Evolutionary conservation across 2,329 filamentous ascomycete species (phyloP).

Genomic region (Albifimbria verrucaria): DNA sequence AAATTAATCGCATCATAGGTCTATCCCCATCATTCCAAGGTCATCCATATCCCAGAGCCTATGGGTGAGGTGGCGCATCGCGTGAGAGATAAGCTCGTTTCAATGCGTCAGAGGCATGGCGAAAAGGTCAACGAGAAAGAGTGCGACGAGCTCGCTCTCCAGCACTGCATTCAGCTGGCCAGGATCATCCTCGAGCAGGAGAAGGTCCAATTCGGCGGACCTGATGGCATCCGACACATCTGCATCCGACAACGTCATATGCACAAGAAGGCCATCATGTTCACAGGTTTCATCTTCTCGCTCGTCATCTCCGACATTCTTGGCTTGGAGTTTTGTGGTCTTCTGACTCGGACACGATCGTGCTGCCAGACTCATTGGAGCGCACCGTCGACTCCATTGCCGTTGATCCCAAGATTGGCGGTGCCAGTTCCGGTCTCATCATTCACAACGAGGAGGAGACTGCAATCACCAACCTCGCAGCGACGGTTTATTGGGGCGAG

Average conservation of each 20-base stretch:
- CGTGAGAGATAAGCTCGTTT: conserved; percentile 11
- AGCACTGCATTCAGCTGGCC: conserved; percentile 18
- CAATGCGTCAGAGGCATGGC: conserved; percentile 9
- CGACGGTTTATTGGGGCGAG: conserved; percentile 21
- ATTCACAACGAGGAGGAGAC: conserved; percentile 19
- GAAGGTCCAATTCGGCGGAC: conserved; percentile 12
- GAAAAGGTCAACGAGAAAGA: conserved; percentile 10
- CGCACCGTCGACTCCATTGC: conserved; percentile 17
- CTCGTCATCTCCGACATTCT: conserved; percentile 19
- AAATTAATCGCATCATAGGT: conserved; percentile 9
- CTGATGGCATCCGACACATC: conserved; percentile 11
- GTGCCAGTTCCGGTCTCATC: conserved; percentile 18
- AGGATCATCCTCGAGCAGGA: conserved; percentile 13
- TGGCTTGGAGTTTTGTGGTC: conserved; percentile 22
- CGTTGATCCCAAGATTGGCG: conserved; percentile 15
- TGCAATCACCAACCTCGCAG: conserved; percentile 13
- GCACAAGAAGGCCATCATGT: conserved; percentile 24
- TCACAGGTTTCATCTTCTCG: conserved; percentile 19
- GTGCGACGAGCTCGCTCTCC: conserved; percentile 13
- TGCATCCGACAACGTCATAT: conserved; percentile 20
- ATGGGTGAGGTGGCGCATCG: conserved; percentile 17
- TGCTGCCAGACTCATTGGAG: conserved; percentile 14
- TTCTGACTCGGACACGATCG: conserved; percentile 20
- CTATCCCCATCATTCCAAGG: conserved; percentile 13
- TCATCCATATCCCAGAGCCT: conserved; percentile 16